Evolutionary conservation across 1,284 basidiomycete genomes (phyloP).

Genomic region (Athelia sp.): DNA sequence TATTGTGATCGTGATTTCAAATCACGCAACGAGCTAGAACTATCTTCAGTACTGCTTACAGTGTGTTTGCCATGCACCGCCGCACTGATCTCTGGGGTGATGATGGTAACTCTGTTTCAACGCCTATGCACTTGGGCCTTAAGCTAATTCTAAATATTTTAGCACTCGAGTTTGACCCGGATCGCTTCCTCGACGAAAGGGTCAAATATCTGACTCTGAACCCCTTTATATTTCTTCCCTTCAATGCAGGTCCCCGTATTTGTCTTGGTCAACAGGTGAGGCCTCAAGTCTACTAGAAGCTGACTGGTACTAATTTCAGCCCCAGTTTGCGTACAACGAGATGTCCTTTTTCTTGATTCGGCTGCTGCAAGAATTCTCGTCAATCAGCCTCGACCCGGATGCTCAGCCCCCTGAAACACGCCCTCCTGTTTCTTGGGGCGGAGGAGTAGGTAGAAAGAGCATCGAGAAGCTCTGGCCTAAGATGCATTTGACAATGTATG

Average conservation of each 20-base stretch:
- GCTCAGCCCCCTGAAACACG: constrained; percentile 34
- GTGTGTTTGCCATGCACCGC: constrained; percentile 29
- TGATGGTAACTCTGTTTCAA: constrained; percentile 21
- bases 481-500: constrained; percentile 50
- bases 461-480: constrained; percentile 47
- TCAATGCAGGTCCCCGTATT: constrained; percentile 43
- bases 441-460: constrained; percentile 33
- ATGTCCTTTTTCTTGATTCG: constrained; percentile 37
- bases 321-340: constrained; percentile 39
- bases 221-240: constrained; percentile 39
- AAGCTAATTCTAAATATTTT: background rate
- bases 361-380: constrained; percentile 31
- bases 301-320: background rate
- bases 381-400: constrained; percentile 23
- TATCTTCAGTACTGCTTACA: constrained; percentile 21
- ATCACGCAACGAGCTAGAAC: background rate
- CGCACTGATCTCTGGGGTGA: constrained; percentile 32
- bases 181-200: constrained; percentile 43
- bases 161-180: constrained; percentile 43
- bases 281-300: background rate
- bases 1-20: constrained; percentile 6
- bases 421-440: constrained; percentile 42
- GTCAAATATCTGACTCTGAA: constrained; percentile 32
- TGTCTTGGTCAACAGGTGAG: constrained; percentile 42
- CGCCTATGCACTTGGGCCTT: background rate